Base-by-base conservation (phyloP, 2,329 filamentous ascomycete genomes). In the Cladophialophora yegresii region DNA sequence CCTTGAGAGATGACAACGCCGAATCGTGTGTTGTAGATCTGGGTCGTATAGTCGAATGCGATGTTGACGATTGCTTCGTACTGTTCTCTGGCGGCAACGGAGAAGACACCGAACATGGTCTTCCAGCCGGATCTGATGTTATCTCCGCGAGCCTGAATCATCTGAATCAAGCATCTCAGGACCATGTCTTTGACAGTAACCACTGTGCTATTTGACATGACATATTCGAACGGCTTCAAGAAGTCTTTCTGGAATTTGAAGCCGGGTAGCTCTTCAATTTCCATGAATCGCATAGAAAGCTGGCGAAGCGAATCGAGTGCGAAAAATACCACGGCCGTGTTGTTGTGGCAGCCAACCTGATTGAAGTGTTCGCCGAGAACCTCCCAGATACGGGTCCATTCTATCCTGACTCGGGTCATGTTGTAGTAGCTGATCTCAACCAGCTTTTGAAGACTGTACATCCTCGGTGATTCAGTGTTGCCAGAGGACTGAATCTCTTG, bases 211-310 rank as follows among this genome's bases (percentile, higher is more conserved):
- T 99, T 98, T 63, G 90, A 89, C 80, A 99, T 91, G 71, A 99
- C 92, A 76, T 98, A 92, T 79, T 99, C 93, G 72, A 99, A 99
- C 0, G 96, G 95, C 77, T 97, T 98, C 60, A 99, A 80, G 76
- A 99, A 99, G 75, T 99, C 93, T 76, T 99, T 99, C 73, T 99
- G 95, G 74, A 99, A 99, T 77, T 98, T 98, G 85, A 99, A 99
- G 73, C 96, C 95, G 0, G 95, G 92, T 71, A 99, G 79, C 76
- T 99, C 95, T 75, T 96, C 95, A 66, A 98, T 92, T 77, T 99
- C 95, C 90, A 99, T 91, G 75, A 99, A 99, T 20, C 93, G 89
- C 93, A 99, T 98, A 0, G 93, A 97, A 47, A 99, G 81, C 76
- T 99, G 95, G 47, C 96, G 87, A 51, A 99, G 79, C 2, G 93